These are phyloP conservation scores for Chalciporus pseudorubinellus DNA, from an alignment of 768 basidiomycete species.

Conservation along the genomic window DNA sequence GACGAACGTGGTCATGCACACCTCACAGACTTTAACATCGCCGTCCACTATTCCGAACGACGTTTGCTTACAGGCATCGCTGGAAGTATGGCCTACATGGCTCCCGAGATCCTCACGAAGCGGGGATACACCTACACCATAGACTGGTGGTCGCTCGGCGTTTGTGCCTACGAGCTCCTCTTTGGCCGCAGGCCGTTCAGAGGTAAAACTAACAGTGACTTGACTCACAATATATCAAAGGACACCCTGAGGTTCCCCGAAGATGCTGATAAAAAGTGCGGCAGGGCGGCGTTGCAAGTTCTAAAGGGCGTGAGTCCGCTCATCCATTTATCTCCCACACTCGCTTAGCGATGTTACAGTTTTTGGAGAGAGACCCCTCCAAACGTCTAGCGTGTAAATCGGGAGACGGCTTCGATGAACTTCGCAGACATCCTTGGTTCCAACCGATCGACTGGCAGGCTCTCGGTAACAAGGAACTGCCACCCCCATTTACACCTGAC, in stretches of 20 bases:
- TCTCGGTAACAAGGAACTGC: slow-evolving; percentile 70
- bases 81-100: slow-evolving; percentile 99
- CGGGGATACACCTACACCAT: slow-evolving; percentile 92
- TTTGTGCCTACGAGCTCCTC: slow-evolving; percentile 88
- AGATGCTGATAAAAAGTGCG: slow-evolving; percentile 78
- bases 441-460: slow-evolving; percentile 84
- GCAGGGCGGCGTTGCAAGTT: slow-evolving; percentile 71
- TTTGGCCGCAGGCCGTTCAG: slow-evolving; percentile 92
- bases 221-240: slow-evolving; percentile 89
- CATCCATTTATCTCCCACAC: slow-evolving; percentile 12
- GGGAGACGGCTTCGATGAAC: slow-evolving; percentile 75
- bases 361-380: slow-evolving; percentile 81
- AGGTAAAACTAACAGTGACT: slow-evolving; percentile 87
- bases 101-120: slow-evolving; percentile 84
- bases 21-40: slow-evolving; percentile 97
- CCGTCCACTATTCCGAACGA: slow-evolving; percentile 91
- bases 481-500: slow-evolving; percentile 88
- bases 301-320: slow-evolving; percentile 66
- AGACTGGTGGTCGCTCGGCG: slow-evolving; percentile 97
- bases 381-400: slow-evolving; percentile 83
- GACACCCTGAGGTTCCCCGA: slow-evolving; percentile 90
- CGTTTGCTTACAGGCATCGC: slow-evolving; percentile 86
- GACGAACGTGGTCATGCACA: slow-evolving; percentile 96
- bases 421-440: slow-evolving; percentile 87
- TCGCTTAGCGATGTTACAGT: slow-evolving; percentile 42